Evolutionary conservation across 106 monocot genomes (phyloP), one percentile per base, ranked within the genome.

Genomic region (Alisma plantagoaquatica): DNA sequence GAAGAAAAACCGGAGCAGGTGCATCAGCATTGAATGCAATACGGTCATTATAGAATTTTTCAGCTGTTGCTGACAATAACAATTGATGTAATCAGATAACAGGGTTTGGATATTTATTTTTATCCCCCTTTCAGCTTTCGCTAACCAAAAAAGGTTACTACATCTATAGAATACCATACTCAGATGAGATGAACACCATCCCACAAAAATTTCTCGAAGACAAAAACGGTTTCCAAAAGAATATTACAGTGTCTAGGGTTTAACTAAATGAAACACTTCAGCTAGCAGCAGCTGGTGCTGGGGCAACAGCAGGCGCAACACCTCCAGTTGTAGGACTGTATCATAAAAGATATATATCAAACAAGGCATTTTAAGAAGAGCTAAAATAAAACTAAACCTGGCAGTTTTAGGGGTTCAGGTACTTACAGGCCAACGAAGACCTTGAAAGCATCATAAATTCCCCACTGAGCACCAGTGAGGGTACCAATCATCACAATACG

Each of bases 381-480:
- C 22, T 8, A 3, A 24, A 6, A 15, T 14, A 23, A 16, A 1
- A 23, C 10, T 18, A 41, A 53, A 9, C 17, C 16, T 9, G 0
- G 14, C 43, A 14, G 15, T 25, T 41, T 43, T 1, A 17, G 17
- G 10, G 33, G 25, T 8, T 2, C 11, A 31, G 10, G 9, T 45
- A 70, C 70, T 70, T 48, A 70, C 70, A 70, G 54, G 70, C 70
- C 70, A 48, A 61, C 54, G 23, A 70, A 62, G 55, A 70, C 70
- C 27, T 70, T 70, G 27, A 70, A 54, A 20, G 70, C 61, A 33
- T 70, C 70, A 46, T 70, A 70, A 10, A 70, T 62, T 3, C 61
- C 61, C 70, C 70, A 70, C 31, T 70, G 70, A 8, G 62, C 54
- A 1, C 62, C 70, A 11, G 70, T 70, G 14, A 70, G 60, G 2